Evolutionary conservation across 441 rosid genomes (phyloP).

Genomic region (Populus hybrid): DNA sequence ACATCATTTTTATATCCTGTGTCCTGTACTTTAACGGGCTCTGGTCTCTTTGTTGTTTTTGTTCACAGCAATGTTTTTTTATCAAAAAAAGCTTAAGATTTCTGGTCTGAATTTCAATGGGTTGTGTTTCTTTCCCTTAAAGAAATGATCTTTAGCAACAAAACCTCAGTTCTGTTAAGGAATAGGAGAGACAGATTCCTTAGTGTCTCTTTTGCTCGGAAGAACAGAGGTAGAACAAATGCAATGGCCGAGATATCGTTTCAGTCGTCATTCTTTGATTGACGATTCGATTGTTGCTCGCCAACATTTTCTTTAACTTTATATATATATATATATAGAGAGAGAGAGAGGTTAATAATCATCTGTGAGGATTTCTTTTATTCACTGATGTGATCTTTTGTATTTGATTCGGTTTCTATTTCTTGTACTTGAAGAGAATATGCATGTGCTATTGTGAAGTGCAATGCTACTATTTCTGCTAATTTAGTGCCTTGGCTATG

Average conservation of each 20-base stretch:
- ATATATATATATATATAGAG: too few species aligned
- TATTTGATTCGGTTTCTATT: too few species aligned
- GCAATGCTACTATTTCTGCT: neutral
- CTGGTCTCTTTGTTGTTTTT: neutral
- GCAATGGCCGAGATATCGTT: slow-evolving; percentile 77
- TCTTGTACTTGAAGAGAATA: too few species aligned
- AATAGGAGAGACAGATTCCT: slow-evolving; percentile 9
- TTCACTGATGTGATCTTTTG: too few species aligned
- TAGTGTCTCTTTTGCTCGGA: slow-evolving; percentile 31
- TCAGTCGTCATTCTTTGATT: slow-evolving; percentile 59
- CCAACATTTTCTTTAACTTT: slow-evolving; percentile 35
- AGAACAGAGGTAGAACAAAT: slow-evolving; percentile 41
- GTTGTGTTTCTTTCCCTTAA: neutral
- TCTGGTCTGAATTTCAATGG: neutral
- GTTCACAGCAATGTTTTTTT: neutral
- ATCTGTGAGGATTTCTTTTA: too few species aligned
- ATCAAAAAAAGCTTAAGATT: neutral
- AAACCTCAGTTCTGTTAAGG: slow-evolving; percentile 21
- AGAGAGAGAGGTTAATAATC: too few species aligned
- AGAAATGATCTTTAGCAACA: neutral
- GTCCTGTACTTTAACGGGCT: neutral
- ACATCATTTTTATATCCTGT: slow-evolving; percentile 21
- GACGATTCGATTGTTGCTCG: slow-evolving; percentile 84
- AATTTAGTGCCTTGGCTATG: neutral
- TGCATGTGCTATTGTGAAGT: neutral